Evolutionary conservation across 1,139 yeast species (phyloP), one percentile per base, ranked within the genome.

Genomic region (Blastobotrys persicus): DNA sequence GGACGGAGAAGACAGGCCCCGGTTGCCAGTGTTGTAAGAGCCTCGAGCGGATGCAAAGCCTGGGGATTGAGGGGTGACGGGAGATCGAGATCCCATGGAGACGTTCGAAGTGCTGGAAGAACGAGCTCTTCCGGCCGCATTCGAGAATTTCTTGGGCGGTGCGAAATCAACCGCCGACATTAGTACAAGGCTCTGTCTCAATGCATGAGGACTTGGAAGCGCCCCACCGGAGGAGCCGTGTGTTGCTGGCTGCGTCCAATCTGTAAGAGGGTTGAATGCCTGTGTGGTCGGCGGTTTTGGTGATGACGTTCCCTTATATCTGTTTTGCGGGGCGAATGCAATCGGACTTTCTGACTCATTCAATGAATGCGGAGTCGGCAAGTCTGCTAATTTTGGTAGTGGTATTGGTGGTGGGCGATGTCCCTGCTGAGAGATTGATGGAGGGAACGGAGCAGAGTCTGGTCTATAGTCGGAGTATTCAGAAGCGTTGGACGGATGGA

Each of bases 281-380:
- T 55, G 57, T 26, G 51, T 50, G 19, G 32, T 16, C 9, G 28
- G 28, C 9, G 28, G 28, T 14, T 32, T 48, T 4, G 58, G 59
- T 16, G 55, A 50, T 9, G 55, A 46, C 16, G 47, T 44, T n/a
- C 43, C 38, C 35, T 49, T 45, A 16, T 51, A 49, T 32, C 65
- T 47, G 28, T 57, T 49, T 38, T 59, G 64, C 13, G 68, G 68
- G 12, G 69, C 67, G 49, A 55, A 66, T 32, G 59, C 49, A 18
- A 65, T 55, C 13, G 66, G 61, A 9, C 60, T 54, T 35, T 56
- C 65, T 13, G 49, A 52, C 32, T 61, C 67, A n/a, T 59, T 60
- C n/a, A 67, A 54, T 33, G 58, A 55, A 48, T 66, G 68, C 9
- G 71, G 70, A 2, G 62, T 61, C 4, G 70, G 68, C 35, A 67